A percentile compares a stretch with the other conserved stretches of the same genome.
phyloP scores from a whole-genome alignment of 176 grass and related monocot genomes.

The Triticum urartu region DNA sequence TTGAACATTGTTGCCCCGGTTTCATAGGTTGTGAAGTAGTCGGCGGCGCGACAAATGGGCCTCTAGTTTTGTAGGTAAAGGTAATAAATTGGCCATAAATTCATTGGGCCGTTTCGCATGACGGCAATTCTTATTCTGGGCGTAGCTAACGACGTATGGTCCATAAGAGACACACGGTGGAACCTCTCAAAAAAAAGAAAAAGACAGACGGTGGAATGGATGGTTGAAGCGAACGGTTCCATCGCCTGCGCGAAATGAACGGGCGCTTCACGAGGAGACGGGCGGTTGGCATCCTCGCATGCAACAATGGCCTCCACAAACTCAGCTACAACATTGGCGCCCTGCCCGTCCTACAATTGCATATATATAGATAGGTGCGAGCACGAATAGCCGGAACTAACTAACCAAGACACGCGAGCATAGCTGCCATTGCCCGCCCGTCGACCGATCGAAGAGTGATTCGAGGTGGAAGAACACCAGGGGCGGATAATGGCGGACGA shows the following conservation, averaged over 20 bases:
- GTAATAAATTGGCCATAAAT: too few relatives aligned
- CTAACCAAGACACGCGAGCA: slow-evolving; percentile 12
- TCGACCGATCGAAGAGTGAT: not conserved
- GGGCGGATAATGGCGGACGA: slow-evolving; percentile 32
- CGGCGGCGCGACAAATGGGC: too few relatives aligned
- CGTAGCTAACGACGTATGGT: not conserved
- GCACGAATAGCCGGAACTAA: not conserved
- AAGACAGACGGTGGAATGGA: not conserved
- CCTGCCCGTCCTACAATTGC: not conserved
- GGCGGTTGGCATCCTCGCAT: not conserved
- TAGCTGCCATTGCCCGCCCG: not conserved
- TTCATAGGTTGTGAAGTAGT: too few relatives aligned
- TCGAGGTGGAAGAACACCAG: not conserved
- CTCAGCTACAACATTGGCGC: slow-evolving; percentile 8
- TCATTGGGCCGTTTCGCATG: not conserved
- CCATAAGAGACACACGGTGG: too few relatives aligned
- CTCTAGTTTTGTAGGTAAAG: too few relatives aligned
- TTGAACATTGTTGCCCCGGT: too few relatives aligned
- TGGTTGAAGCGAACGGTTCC: not conserved
- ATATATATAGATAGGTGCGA: not conserved
- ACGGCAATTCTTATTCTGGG: not conserved
- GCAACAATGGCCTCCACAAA: not conserved
- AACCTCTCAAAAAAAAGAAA: too few relatives aligned
- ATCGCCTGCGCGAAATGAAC: not conserved
- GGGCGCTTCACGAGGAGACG: not conserved